These are phyloP conservation scores for Protomyces gravidus DNA, from an alignment of 1,139 yeast species.

Conservation along the genomic window DNA sequence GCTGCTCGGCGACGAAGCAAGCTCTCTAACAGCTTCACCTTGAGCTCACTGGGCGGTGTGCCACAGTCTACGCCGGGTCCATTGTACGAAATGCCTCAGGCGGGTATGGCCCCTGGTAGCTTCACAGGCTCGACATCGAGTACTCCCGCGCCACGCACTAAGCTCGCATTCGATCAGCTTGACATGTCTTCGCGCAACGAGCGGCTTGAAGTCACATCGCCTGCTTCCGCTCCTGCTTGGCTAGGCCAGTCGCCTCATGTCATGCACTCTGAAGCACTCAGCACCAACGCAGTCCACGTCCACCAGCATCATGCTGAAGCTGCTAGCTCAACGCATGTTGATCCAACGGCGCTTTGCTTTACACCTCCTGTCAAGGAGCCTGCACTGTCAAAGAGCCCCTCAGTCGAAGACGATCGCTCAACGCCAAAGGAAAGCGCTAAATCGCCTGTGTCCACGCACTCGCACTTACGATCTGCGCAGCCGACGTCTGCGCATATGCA, in stretches of 20 bases:
- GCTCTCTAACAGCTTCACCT: background rate
- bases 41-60: background rate
- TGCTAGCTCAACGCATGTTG: background rate
- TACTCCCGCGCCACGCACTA: background rate
- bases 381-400: background rate
- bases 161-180: background rate
- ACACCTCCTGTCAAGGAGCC: background rate
- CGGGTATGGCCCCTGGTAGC: background rate
- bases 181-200: background rate
- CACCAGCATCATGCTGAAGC: background rate
- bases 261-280: background rate
- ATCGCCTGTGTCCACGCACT: background rate
- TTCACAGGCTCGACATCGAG: background rate
- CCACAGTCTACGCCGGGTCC: background rate
- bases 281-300: background rate
- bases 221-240: slow-evolving; percentile 1
- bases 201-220: background rate
- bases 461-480: background rate
- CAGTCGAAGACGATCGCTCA: background rate
- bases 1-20: background rate
- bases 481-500: background rate
- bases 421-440: background rate
- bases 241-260: background rate
- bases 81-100: too few relatives aligned
- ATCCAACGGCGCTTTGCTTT: background rate